Conservation (phyloP, 2,329 filamentous ascomycete species). For the Penicillium thymicola region DNA sequence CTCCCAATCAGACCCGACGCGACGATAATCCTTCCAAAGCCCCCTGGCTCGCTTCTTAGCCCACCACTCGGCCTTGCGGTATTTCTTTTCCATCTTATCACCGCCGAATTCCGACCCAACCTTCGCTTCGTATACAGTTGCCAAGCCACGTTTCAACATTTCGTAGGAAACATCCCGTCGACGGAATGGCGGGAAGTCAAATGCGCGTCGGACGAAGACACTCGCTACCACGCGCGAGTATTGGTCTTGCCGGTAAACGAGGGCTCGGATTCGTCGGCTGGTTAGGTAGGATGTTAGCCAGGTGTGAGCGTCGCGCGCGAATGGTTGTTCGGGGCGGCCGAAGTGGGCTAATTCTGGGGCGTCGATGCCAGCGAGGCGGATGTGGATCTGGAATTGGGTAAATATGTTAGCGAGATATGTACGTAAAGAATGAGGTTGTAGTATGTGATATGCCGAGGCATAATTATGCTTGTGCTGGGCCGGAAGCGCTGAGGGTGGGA, state of each 20-base stretch:
- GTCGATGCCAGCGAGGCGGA: slow-evolving; percentile 88
- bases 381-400: slow-evolving; percentile 58
- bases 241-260: slow-evolving; percentile 81
- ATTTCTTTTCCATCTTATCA: slow-evolving; percentile 50
- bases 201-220: slow-evolving; percentile 64
- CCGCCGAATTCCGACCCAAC: slow-evolving; percentile 83
- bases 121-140: slow-evolving; percentile 93
- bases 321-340: slow-evolving; percentile 81
- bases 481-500: neutral
- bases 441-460: neutral
- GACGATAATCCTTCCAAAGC: slow-evolving; percentile 66
- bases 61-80: slow-evolving; percentile 47
- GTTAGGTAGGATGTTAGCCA: slow-evolving; percentile 76
- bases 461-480: neutral
- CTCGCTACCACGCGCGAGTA: slow-evolving; percentile 89
- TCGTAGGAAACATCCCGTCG: slow-evolving; percentile 80
- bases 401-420: neutral
- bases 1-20: slow-evolving; percentile 60
- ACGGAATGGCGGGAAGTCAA: slow-evolving; percentile 47
- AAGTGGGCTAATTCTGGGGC: slow-evolving; percentile 93
- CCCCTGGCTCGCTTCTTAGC: slow-evolving; percentile 65
- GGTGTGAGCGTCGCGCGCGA: slow-evolving; percentile 71
- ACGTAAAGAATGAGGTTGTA: neutral
- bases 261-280: slow-evolving; percentile 72
- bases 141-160: slow-evolving; percentile 81